Conservation (phyloP, 2,329 filamentous ascomycete genomes). For the Zasmidium cellare region DNA sequence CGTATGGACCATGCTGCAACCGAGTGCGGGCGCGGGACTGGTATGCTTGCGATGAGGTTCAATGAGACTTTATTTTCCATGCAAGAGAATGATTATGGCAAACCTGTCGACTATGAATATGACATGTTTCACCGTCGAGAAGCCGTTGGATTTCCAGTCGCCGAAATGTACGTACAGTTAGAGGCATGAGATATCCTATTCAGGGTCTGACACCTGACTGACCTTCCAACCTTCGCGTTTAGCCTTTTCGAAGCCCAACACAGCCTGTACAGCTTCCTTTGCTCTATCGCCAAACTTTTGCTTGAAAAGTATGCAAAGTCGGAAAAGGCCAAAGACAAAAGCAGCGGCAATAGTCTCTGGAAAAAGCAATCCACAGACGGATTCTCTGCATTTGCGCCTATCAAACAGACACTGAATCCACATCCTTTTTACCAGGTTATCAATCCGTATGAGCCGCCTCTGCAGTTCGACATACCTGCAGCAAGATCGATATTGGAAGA, state of each 20-base stretch:
- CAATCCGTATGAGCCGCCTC: not conserved
- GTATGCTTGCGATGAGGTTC: slow-evolving; percentile 3
- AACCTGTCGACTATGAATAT: not conserved
- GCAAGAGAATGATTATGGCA: not conserved
- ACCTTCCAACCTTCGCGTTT: not conserved
- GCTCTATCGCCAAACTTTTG: no score
- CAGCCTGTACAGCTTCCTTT: no score
- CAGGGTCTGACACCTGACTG: no score
- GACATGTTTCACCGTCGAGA: slow-evolving; percentile 3
- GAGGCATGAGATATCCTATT: no score
- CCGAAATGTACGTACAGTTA: not conserved
- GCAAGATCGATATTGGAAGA: no score
- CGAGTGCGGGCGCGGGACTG: not conserved
- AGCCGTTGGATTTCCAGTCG: slow-evolving; percentile 6
- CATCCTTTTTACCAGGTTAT: not conserved
- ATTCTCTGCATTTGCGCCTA: not conserved
- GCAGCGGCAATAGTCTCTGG: no score
- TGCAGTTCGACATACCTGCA: no score
- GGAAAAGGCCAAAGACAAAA: no score
- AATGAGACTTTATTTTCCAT: not conserved
- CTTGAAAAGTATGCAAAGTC: no score
- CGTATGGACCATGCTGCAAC: not conserved
- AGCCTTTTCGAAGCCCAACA: not conserved
- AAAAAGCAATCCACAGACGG: no score
- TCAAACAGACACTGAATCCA: not conserved